Percentiles rank a stretch among this genome's conserved stretches.
These are phyloP conservation scores for Heterotrichella gracilis DNA, from an alignment of 352 stramenopile genomes.

Conservation along the genomic window DNA sequence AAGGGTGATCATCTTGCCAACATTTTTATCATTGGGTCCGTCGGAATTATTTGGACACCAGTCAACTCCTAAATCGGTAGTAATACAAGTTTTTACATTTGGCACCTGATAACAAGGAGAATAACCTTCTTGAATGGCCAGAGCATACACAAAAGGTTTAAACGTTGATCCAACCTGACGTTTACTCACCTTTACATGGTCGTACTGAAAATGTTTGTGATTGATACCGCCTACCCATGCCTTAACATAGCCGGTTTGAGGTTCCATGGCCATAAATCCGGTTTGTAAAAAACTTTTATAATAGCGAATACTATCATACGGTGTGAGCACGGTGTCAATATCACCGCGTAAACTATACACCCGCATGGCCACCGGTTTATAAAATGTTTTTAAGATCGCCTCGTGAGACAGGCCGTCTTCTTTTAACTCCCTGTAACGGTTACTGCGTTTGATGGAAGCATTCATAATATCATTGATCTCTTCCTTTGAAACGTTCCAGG, in stretches of 20 bases:
- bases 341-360: neutral
- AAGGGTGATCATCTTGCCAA: neutral
- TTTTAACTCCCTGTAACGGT: neutral
- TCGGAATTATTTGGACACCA: neutral
- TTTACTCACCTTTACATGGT: neutral
- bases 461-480: slow-evolving; percentile 10
- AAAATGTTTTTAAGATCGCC: neutral
- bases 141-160: neutral
- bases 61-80: neutral
- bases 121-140: neutral
- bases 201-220: slow-evolving; percentile 1
- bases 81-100: neutral
- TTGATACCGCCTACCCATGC: neutral
- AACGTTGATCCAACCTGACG: neutral
- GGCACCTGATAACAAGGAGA: neutral
- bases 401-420: neutral
- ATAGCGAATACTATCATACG: neutral
- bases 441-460: neutral
- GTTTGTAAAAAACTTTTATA: slow-evolving; percentile 10
- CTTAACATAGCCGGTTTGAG: neutral
- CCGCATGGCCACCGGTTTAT: neutral
- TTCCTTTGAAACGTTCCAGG: neutral
- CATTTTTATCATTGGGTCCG: neutral
- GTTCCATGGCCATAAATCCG: neutral
- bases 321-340: neutral